Evolutionary conservation across 2,329 filamentous ascomycete species (phyloP).

Genomic region (Cladosporium velox): DNA sequence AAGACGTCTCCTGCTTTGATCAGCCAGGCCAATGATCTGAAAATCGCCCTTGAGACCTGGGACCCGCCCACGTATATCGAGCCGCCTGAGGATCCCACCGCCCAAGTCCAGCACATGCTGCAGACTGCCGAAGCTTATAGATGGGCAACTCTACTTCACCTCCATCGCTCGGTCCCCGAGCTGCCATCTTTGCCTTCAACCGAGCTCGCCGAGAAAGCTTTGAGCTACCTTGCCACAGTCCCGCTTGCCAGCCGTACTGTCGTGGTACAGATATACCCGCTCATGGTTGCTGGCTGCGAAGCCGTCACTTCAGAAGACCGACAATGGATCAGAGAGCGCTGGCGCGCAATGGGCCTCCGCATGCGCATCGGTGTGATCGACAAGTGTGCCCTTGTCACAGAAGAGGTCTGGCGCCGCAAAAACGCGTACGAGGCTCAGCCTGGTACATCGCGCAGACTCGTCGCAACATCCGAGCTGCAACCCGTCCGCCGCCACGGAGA

Average conservation of each 20-base stretch:
- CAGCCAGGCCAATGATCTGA: constrained; percentile 63
- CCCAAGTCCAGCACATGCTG: constrained; percentile 63
- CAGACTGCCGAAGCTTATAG: constrained; percentile 69
- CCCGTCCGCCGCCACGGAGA: constrained; percentile 30
- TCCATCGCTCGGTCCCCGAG: constrained; percentile 69
- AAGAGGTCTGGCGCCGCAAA: constrained; percentile 66
- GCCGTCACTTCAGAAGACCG: constrained; percentile 60
- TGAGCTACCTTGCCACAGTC: constrained; percentile 64
- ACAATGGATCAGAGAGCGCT: constrained; percentile 64
- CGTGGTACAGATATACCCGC: constrained; percentile 70
- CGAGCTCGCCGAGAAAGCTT: constrained; percentile 62
- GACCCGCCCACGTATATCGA: constrained; percentile 59
- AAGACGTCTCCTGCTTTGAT: constrained; percentile 64
- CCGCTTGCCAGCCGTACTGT: constrained; percentile 63
- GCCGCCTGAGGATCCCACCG: constrained; percentile 63
- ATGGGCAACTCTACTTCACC: constrained; percentile 65
- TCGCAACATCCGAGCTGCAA: constrained; percentile 41
- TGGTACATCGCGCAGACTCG: constrained; percentile 34
- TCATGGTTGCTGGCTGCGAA: constrained; percentile 68
- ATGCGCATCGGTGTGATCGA: constrained; percentile 70
- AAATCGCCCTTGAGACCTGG: constrained; percentile 63
- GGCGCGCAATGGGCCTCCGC: constrained; percentile 60
- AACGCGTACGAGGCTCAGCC: constrained; percentile 53
- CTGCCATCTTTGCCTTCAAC: constrained; percentile 61
- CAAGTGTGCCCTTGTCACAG: constrained; percentile 63